These are phyloP conservation scores for Tilletia setariae DNA, from an alignment of 1,284 basidiomycete genomes.

Conservation along the genomic window DNA sequence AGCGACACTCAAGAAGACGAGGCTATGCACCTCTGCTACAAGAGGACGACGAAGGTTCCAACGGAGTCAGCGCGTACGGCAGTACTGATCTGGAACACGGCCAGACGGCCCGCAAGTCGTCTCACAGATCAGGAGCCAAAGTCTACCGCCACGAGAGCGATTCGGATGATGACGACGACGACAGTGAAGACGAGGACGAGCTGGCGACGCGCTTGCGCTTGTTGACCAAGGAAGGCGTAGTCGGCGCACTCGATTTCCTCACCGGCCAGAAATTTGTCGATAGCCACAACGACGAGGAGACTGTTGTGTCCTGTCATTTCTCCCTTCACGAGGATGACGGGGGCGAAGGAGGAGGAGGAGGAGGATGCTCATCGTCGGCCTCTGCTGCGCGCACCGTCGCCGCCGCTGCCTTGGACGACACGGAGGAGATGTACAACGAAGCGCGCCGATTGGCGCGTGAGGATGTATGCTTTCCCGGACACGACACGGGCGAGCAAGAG, in stretches of 20 bases:
- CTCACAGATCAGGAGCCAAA: not conserved
- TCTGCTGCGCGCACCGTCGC: too few species aligned
- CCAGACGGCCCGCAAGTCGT: not conserved
- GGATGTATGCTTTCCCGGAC: not conserved
- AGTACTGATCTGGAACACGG: conserved; percentile 1
- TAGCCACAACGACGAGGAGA: not conserved
- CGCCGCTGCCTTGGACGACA: not conserved
- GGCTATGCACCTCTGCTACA: conserved; percentile 74
- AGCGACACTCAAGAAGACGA: conserved; percentile 61
- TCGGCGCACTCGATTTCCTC: conserved; percentile 4
- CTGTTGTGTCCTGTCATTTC: conserved; percentile 4
- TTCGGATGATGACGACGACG: not conserved
- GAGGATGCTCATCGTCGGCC: not conserved
- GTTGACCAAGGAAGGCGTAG: conserved; percentile 7
- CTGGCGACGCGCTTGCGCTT: not conserved
- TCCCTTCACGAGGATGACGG: not conserved
- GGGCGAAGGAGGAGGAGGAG: too few species aligned
- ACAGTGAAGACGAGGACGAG: not conserved
- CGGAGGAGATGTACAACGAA: not conserved
- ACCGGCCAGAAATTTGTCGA: not conserved
- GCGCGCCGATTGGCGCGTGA: conserved; percentile 4
- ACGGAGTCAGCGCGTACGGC: conserved; percentile 8
- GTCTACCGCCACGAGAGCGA: too few species aligned
- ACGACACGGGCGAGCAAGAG: not conserved
- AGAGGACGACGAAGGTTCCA: conserved; percentile 48